Percentiles rank a stretch among this genome's conserved stretches.
These are phyloP conservation scores for Alternaria sp. DNA, from an alignment of 2,329 filamentous ascomycete genomes.

Conservation along the genomic window DNA sequence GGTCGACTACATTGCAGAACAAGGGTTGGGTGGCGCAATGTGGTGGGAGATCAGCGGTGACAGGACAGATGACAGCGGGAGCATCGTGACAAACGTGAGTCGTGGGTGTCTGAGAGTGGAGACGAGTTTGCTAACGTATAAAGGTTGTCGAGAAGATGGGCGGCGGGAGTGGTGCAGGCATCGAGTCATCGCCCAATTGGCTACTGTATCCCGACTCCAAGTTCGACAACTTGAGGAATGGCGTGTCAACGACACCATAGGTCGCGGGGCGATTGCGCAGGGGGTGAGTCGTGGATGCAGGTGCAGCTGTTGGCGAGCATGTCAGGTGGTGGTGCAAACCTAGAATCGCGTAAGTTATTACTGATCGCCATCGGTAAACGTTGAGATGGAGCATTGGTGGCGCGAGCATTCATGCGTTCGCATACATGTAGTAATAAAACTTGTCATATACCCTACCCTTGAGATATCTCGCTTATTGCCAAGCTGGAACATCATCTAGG, in stretches of 20 bases:
- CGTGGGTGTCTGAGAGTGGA: not conserved
- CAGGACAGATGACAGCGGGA: slow-evolving; percentile 65
- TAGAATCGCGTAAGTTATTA: not conserved
- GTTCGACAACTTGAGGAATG: slow-evolving; percentile 58
- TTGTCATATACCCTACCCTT: slow-evolving; percentile 21
- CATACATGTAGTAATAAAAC: slow-evolving; percentile 12
- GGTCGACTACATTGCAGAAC: slow-evolving; percentile 70
- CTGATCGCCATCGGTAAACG: not conserved
- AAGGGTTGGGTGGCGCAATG: slow-evolving; percentile 85
- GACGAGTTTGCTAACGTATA: not conserved
- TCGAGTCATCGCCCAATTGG: slow-evolving; percentile 58
- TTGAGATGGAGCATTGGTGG: slow-evolving; percentile 8
- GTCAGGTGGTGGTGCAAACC: not conserved
- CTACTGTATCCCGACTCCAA: slow-evolving; percentile 57
- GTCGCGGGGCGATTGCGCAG: not conserved
- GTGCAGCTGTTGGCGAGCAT: not conserved
- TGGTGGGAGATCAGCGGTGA: slow-evolving; percentile 94
- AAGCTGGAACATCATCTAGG: slow-evolving; percentile 19
- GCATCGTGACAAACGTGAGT: slow-evolving; percentile 59
- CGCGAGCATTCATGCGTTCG: slow-evolving; percentile 23
- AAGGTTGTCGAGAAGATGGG: slow-evolving; percentile 50
- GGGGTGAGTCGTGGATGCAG: not conserved
- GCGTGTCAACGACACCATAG: slow-evolving; percentile 43
- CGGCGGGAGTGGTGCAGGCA: slow-evolving; percentile 45
- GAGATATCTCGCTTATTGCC: slow-evolving; percentile 9